phyloP scores from a whole-genome alignment of 305 asterid genomes.

The Nicotiana rustica region DNA sequence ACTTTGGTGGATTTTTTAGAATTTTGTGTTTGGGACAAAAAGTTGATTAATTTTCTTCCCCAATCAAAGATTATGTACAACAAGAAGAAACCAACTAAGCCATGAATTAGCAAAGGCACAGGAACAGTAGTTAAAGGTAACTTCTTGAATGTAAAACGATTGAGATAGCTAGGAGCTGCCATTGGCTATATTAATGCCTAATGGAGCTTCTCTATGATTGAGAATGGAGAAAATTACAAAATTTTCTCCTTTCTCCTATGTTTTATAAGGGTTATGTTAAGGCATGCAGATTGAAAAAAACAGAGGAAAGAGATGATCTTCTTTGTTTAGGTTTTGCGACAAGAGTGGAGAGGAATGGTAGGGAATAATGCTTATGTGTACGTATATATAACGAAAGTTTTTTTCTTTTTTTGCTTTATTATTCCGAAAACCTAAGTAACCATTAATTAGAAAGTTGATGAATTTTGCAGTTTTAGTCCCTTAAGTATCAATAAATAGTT shows the following conservation, averaged over 20 bases:
- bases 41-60: constrained; percentile 39
- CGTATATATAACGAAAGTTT: neutral
- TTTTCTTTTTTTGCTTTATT: too few species aligned
- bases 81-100: constrained; percentile 44
- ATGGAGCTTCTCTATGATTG: constrained; percentile 13
- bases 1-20: neutral
- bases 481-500: neutral
- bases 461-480: neutral
- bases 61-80: constrained; percentile 41
- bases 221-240: neutral
- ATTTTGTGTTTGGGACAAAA: constrained; percentile 28
- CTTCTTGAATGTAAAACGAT: constrained; percentile 41
- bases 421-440: too few species aligned
- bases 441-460: too few species aligned
- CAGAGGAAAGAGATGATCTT: neutral
- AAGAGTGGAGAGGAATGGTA: neutral
- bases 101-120: constrained; percentile 37
- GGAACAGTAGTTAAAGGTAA: constrained; percentile 40
- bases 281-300: neutral
- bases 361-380: neutral
- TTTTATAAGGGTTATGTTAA: neutral
- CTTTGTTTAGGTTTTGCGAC: neutral
- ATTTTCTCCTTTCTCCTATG: neutral
- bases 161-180: constrained; percentile 39
- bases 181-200: constrained; percentile 29